Evolutionary conservation across 345 rosid species (phyloP), one percentile per base, ranked within the genome.

Genomic region (Hevea brasiliensis): DNA sequence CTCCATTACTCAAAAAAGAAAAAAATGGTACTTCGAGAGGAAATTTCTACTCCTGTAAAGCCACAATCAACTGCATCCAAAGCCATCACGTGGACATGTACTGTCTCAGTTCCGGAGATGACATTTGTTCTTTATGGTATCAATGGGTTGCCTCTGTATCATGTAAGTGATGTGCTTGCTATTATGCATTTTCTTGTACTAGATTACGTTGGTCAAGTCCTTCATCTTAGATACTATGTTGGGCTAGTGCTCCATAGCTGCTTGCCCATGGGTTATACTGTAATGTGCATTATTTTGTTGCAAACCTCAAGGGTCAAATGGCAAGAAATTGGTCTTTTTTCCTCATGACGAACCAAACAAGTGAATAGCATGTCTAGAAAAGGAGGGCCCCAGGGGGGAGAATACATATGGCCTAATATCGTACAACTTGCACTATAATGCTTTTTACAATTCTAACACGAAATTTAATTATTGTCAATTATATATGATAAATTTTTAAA

Each of bases 61-160:
- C 76, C 89, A 61, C 84, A 81, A 76, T 77, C 87, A 15, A 68
- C 84, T 44, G 92, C 85, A 71, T 74, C 79, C 37, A 87, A 91
- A 82, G 81, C 80, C 74, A 75, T 95, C 40, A 85, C 89, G 88
- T 95, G 99, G 99, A 92, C 99, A 23, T 82, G 94, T 82, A 92
- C 97, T 76, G 83, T 89, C 72, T 89, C 99, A 59, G 99, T 98
- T 68, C 99, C 99, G 72, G 99, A 95, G 84, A 88, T 95, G 96
- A 89, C 91, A 57, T 45, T 88, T 76, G 84, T 91, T 81, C 85
- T 95, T 11, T 86, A 86, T 72, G 81, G 87, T 74, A 67, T 87
- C 80, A 77, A 76, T 44, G 92, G 84, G 72, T 68, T 75, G 59
- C 93, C 98, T 1, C 62, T 95, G 66, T 95, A 87, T 89, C 99